phyloP scores from a whole-genome alignment of 2,329 filamentous ascomycete species.

The Fusarium mangiferae region DNA sequence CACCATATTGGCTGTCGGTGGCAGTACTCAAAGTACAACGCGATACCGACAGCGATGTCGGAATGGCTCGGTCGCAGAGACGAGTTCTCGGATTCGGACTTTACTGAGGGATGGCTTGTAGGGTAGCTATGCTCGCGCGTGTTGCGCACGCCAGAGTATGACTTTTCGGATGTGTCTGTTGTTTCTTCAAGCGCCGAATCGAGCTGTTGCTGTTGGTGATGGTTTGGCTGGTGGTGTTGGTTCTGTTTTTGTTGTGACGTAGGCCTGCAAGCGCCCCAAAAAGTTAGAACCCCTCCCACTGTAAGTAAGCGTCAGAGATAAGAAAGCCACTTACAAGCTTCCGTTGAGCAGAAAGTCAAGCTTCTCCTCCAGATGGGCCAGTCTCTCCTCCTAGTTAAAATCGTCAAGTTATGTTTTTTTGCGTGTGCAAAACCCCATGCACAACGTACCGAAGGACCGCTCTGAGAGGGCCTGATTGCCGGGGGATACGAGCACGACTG shows the following conservation, averaged over 20 bases:
- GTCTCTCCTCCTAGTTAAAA: constrained; percentile 57
- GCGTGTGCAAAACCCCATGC: constrained; percentile 9
- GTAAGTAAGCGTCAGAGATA: constrained; percentile 9
- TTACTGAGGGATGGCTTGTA: constrained; percentile 38
- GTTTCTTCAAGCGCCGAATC: constrained; percentile 47
- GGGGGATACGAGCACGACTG: constrained; percentile 59
- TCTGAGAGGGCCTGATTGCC: constrained; percentile 50
- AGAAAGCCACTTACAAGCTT: constrained; percentile 43
- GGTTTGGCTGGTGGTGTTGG: not conserved
- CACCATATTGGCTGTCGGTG: constrained; percentile 58
- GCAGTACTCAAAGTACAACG: constrained; percentile 56
- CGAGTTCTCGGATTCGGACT: constrained; percentile 44
- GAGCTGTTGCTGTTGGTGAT: constrained; percentile 25
- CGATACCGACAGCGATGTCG: constrained; percentile 50
- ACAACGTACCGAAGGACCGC: constrained; percentile 56
- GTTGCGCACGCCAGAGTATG: constrained; percentile 47
- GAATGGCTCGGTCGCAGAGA: constrained; percentile 45
- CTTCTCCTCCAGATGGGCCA: constrained; percentile 63
- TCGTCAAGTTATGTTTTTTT: constrained; percentile 29
- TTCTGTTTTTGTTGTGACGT: constrained; percentile 32
- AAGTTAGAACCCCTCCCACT: constrained; percentile 43
- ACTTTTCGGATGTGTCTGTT: constrained; percentile 48
- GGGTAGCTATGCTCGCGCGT: constrained; percentile 38
- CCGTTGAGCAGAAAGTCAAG: constrained; percentile 61
- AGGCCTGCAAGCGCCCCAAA: constrained; percentile 42